These are phyloP conservation scores for Nakaseomyces sp. DNA, from an alignment of 1,139 yeast species.

Conservation along the genomic window DNA sequence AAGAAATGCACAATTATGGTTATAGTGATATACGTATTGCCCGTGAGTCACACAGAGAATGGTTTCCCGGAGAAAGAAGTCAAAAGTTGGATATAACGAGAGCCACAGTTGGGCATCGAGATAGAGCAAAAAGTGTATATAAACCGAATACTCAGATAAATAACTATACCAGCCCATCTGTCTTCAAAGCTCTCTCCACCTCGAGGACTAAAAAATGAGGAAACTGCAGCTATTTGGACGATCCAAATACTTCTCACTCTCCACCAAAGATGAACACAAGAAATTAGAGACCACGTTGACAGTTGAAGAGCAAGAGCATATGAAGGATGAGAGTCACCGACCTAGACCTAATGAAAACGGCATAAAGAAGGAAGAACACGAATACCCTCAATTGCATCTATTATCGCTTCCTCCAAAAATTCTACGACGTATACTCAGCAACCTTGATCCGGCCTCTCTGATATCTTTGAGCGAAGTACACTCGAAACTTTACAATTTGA, in stretches of 20 bases:
- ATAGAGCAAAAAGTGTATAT: too few species aligned
- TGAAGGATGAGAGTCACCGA: background rate
- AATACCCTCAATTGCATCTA: conserved; percentile 4
- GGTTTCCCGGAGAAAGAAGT: background rate
- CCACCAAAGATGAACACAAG: background rate
- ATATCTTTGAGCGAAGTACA: conserved; percentile 21
- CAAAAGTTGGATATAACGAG: background rate
- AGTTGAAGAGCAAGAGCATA: background rate
- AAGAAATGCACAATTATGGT: background rate
- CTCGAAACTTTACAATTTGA: conserved; percentile 18
- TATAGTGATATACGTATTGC: conserved; percentile 1
- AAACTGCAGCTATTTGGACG: conserved; percentile 25
- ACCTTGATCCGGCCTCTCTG: conserved; percentile 19
- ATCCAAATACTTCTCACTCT: conserved; percentile 12
- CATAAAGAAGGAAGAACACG: background rate
- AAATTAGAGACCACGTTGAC: background rate
- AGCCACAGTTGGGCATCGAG: background rate
- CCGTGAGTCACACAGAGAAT: background rate
- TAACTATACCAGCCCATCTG: too few species aligned
- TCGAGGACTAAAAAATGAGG: conserved; percentile 14
- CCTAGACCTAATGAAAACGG: background rate
- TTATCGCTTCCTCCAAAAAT: conserved; percentile 16
- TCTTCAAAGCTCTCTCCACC: too few species aligned
- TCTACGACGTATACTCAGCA: conserved; percentile 17
- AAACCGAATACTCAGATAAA: too few species aligned